Base-by-base conservation (phyloP, 176 grass and related monocot species). In the Secale cereale region DNA sequence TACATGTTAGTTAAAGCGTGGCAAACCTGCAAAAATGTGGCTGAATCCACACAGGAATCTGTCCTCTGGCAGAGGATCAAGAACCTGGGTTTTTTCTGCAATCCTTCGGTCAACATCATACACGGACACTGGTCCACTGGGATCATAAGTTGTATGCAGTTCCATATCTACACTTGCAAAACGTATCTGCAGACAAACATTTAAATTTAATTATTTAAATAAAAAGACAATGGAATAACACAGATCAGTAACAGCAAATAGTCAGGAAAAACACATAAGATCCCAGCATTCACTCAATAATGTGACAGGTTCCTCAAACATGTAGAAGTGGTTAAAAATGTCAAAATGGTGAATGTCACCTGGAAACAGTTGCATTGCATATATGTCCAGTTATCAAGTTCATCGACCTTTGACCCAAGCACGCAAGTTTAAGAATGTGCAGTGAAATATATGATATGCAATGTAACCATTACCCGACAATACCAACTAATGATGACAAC, bases 1-100 rank as follows among this genome's bases (percentile, higher is more conserved):
- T 71, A 75, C 39, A 68, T 79, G 35, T 37, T 80, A 19, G 27
- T 41, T 41, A 67, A 41, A 80, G 19, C 23, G 26, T 48, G 26
- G 45, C 80, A 59, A 81, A 98, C 96, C 96, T 91, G 96, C 87
- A 92, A 98, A 98, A 78, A 98, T 98, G 86, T 98, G 96, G 86
- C 83, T 94, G 36, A 98, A 98, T 89, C 96, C 78, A 84, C 96
- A 95, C 48, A 98, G 88, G 86, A 94, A 98, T 90, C 59, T 95
- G 81, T 98, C 96, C 43, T 95, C 93, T 5, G 89, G 89, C 41
- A 98, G 85, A 91, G 89, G 87, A 89, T 87, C 89, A 79, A 95
- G 87, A 89, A 98, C 88, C 86, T 94, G 88, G 22, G 96, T 98
- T 74, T 59, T 83, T 60, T 88, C 87, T 80, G 90, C 91, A 79